Base-by-base conservation (phyloP, 2,329 filamentous ascomycete species). In the Neonectria neomacrospora region DNA sequence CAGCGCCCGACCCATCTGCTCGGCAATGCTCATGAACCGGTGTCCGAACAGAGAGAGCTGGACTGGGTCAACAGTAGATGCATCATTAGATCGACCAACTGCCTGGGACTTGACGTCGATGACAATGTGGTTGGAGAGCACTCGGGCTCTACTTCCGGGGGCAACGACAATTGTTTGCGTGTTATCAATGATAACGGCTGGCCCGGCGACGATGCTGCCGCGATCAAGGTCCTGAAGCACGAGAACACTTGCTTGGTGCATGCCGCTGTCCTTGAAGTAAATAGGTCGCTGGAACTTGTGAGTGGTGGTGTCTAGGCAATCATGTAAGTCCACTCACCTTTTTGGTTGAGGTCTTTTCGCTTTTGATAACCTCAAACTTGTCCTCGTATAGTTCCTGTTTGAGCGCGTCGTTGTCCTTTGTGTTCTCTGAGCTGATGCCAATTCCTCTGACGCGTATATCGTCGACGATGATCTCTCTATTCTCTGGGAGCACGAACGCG, bases 1-100 rank as follows among this genome's bases (percentile, higher is more conserved):
- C 39, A 94, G 76, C 6, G 90, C 88, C 52, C 89, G 83, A 0
- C 91, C 91, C 91, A 93, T 93, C 72, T 93, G 90, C 76, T 94
- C 91, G 1, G 91, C 91, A 65, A 93, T 91, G 2, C 89, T 88
- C 91, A 93, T 93, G 78, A 94, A 94, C 8, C 91, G 85, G 75
- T 93, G 90, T 0, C 87, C 89, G 72, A 93, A 93, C 59, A 93
- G 89, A 67, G 86, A 89, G 0, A 94, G 82, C 76, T 91, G 84
- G 65, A 93, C 90, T 0, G 90, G 91, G 73, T 93, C 89, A 1
- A 92, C 87, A 1, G 70, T 58, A 66, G 12, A 66, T 57, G 2
- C 54, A 30, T 18, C 55, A 56, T 28, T 18, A 0, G 20, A 16
- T 9, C 32, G n/a, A 3, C 8, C 48, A n/a, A 22, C 34, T 7